A percentile compares a stretch with the other conserved stretches of the same genome.
Conservation (phyloP, 805 yeast species). For the Wickerhamiella siamensis region DNA sequence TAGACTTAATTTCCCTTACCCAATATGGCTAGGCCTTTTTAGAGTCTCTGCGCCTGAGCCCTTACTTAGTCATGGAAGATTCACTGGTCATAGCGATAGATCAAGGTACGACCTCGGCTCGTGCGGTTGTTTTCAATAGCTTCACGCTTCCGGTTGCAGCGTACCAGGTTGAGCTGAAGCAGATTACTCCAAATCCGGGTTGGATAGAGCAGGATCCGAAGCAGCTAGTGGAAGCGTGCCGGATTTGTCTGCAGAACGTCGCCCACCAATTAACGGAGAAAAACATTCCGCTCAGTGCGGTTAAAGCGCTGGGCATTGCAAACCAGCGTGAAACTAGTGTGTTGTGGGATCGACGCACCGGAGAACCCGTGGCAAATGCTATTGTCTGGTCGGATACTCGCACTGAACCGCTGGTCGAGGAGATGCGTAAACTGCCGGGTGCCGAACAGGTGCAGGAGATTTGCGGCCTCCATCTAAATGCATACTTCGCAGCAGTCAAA, state of each 20-base stretch:
- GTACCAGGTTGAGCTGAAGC: slow-evolving; percentile 77
- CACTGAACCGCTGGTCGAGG: slow-evolving; percentile 55
- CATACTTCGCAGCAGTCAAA: slow-evolving; percentile 85
- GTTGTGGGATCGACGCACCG: slow-evolving; percentile 68
- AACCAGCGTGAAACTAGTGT: slow-evolving; percentile 94
- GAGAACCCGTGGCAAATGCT: slow-evolving; percentile 71
- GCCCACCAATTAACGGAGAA: slow-evolving; percentile 21
- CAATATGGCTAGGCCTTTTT: no score
- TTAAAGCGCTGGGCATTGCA: slow-evolving; percentile 73
- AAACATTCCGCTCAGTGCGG: slow-evolving; percentile 27
- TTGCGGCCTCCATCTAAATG: slow-evolving; percentile 78
- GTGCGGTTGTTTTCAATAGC: slow-evolving; percentile 67
- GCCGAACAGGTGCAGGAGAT: slow-evolving; percentile 44
- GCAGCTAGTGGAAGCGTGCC: slow-evolving; percentile 64
- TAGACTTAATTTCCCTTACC: no score
- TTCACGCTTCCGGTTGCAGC: slow-evolving; percentile 69
- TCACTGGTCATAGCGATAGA: slow-evolving; percentile 41
- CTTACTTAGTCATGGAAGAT: slow-evolving; percentile 2
- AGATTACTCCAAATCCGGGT: slow-evolving; percentile 28
- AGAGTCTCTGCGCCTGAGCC: no score
- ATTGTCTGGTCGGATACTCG: slow-evolving; percentile 95
- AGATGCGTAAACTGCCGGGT: slow-evolving; percentile 40
- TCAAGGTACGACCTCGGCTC: slow-evolving; percentile 80
- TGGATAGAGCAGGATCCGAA: slow-evolving; percentile 93
- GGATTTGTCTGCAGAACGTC: slow-evolving; percentile 46